Evolutionary conservation across 2,329 filamentous ascomycete species (phyloP).

Genomic region (Verticillium alfalfae): DNA sequence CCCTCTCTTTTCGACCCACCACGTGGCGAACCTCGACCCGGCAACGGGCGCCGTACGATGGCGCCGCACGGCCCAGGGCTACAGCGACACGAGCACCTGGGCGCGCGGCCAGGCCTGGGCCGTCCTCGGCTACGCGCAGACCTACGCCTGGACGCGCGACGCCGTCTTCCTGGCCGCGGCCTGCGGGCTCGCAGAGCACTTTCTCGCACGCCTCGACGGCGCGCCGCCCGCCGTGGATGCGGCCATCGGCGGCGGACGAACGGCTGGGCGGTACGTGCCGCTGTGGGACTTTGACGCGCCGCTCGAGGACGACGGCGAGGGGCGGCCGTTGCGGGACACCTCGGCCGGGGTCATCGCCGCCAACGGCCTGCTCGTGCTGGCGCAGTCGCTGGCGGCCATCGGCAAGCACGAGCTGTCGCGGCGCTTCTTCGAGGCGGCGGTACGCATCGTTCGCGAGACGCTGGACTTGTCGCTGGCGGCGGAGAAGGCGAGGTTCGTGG

Average conservation of each 20-base stretch:
- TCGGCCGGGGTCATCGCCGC: constrained; percentile 21
- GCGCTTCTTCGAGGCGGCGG: constrained; percentile 6
- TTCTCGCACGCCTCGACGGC: constrained; percentile 30
- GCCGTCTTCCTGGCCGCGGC: constrained; percentile 33
- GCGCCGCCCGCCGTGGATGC: constrained; percentile 13
- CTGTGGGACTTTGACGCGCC: constrained; percentile 44
- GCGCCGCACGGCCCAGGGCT: constrained; percentile 40
- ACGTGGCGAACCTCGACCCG: constrained; percentile 41
- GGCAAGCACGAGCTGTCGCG: constrained; percentile 1
- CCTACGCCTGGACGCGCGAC: constrained; percentile 40
- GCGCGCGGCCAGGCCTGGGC: constrained; percentile 43
- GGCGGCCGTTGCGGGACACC: constrained; percentile 23
- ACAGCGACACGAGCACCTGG: constrained; percentile 39
- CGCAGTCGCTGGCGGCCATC: constrained; percentile 10
- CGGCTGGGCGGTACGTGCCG: constrained; percentile 18
- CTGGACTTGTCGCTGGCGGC: constrained; percentile 14
- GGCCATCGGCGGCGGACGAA: constrained; percentile 5
- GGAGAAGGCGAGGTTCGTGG: constrained; percentile 15
- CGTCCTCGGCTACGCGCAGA: constrained; percentile 41
- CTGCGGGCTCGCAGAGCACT: constrained; percentile 38
- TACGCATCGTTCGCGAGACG: constrained; percentile 12
- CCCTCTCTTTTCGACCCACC: constrained; percentile 24
- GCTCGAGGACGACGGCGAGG: constrained; percentile 13
- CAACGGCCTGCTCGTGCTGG: constrained; percentile 19
- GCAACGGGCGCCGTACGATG: constrained; percentile 28